Percentiles rank a stretch among this genome's conserved stretches.
Conservation (phyloP, 2,329 filamentous ascomycete species). For the Trichoderma atrobrunneum region DNA sequence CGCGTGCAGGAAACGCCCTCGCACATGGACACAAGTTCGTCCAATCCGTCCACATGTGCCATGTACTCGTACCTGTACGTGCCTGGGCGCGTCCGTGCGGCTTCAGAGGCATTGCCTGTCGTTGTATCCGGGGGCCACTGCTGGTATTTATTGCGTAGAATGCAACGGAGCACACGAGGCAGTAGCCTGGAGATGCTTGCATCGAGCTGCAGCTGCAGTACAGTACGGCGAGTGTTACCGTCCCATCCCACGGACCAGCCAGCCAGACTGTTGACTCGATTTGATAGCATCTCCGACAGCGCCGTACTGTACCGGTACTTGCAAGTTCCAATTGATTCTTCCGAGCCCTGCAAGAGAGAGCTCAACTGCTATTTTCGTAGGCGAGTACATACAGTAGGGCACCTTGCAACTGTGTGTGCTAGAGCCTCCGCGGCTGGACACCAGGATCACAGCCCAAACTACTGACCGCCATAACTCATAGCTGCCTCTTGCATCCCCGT, state of each 20-base stretch:
- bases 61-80: not conserved
- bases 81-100: not conserved
- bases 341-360: not conserved
- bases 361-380: not conserved
- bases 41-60: constrained; percentile 7
- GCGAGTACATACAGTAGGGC: no score
- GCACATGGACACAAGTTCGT: constrained; percentile 11
- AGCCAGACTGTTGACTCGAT: not conserved
- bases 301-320: not conserved
- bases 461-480: constrained; percentile 6
- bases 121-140: not conserved
- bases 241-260: not conserved
- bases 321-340: not conserved
- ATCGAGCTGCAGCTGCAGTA: not conserved
- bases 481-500: not conserved
- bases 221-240: not conserved
- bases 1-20: constrained; percentile 8
- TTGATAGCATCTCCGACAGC: not conserved
- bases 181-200: not conserved
- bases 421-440: not conserved
- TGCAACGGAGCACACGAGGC: not conserved
- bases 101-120: not conserved
- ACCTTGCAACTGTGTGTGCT: not conserved
- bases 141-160: not conserved
- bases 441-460: not conserved